Base-by-base conservation (phyloP, 2,329 filamentous ascomycete species). In the Aaosphaeria arxii region DNA sequence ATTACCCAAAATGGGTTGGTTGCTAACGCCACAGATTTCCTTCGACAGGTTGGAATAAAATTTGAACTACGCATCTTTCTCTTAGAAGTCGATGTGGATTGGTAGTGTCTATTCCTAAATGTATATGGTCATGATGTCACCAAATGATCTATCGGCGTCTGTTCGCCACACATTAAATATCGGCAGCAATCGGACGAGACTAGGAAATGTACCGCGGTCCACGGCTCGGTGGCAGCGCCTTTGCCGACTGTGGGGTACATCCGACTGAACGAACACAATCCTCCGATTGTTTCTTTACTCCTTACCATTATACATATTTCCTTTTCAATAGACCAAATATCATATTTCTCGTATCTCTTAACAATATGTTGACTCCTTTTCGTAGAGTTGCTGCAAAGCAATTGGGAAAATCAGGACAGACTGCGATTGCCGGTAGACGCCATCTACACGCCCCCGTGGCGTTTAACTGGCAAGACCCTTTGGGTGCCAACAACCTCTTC, bases 401-500 rank as follows among this genome's bases (percentile, higher is more conserved):
- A 67, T 68, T 70, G 52, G 62, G 45, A 41, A 43, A 58, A 48
- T 42, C 58, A 43, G 49, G 52, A 42, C 66, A 59, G 53, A 57
- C 53, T 51, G 62, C 61, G 54, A 48, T 50, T 46, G 49, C 62
- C 50, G 63, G 62, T 54, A 72, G 66, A 45, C 71, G 74, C 41
- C 61, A 72, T 63, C 62, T 72, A 11, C 72, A 71, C 52, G 62
- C 75, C 32, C 72, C 74, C 30, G 69, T 70, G 29, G 46, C 70
- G 4, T 97, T 96, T 70, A 85, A 95, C 70, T 99, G 94, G 92
- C 82, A 94, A 69, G 94, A 99, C 66, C 91, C 94, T 17, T 77
- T 99, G 49, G 81, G 80, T 29, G 79, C 86, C 33, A 85, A 84
- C 62, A 87, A 84, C 63, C 74, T 96, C 40, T 81, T 91, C 62